These are phyloP conservation scores for Peronospora tabacina DNA, from an alignment of 352 stramenopile species.

Conservation along the genomic window DNA sequence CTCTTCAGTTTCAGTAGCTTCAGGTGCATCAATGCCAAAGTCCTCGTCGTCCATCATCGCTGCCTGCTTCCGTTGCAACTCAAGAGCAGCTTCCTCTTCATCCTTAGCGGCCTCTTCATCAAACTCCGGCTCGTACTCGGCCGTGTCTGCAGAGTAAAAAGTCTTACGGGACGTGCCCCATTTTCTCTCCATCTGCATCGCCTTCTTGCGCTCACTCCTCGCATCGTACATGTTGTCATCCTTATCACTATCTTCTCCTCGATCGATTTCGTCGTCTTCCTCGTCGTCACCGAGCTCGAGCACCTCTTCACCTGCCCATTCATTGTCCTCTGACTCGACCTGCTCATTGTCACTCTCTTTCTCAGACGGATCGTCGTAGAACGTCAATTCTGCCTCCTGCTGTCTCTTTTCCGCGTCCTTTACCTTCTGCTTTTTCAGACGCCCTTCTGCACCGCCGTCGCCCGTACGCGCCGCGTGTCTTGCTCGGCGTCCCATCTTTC, in stretches of 20 bases:
- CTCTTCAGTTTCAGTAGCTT: conserved; percentile 34
- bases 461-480: conserved; percentile 67
- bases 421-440: conserved; percentile 56
- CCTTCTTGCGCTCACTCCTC: conserved; percentile 59
- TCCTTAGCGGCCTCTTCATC: conserved; percentile 76
- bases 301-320: conserved; percentile 54
- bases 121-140: conserved; percentile 71
- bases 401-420: conserved; percentile 50
- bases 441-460: conserved; percentile 67
- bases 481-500: conserved; percentile 65
- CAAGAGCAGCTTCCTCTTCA: conserved; percentile 75
- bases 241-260: conserved; percentile 24
- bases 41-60: conserved; percentile 84
- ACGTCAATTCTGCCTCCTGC: conserved; percentile 66
- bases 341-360: conserved; percentile 56
- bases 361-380: conserved; percentile 79
- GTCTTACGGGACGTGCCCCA: conserved; percentile 84
- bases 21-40: conserved; percentile 61
- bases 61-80: conserved; percentile 79
- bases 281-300: conserved; percentile 52
- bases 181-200: conserved; percentile 69
- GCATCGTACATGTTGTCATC: conserved; percentile 48
- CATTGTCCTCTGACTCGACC: conserved; percentile 52
- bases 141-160: conserved; percentile 82
- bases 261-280: conserved; percentile 25